phyloP scores from a whole-genome alignment of 768 basidiomycete species.

The Sistotremastrum niveocremeum region DNA sequence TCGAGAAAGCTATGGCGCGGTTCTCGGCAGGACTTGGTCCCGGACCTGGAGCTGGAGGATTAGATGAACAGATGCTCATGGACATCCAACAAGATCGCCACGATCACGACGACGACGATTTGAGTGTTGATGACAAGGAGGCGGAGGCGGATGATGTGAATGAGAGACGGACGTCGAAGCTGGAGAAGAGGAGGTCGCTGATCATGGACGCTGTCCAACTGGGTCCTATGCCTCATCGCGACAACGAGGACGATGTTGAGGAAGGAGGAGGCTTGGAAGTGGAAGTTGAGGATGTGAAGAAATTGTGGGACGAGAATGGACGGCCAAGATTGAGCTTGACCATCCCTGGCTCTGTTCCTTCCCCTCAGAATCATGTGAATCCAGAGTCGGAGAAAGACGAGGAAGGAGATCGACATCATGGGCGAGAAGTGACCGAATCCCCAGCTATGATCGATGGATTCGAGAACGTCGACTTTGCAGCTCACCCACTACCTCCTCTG shows the following conservation, averaged over 20 bases:
- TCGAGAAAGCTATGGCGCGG: slow-evolving; percentile 1
- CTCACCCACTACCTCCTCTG: slow-evolving; percentile 6
- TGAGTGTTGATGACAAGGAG: slow-evolving; percentile 17
- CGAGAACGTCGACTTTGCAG: slow-evolving; percentile 26
- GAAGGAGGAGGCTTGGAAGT: slow-evolving; percentile 16
- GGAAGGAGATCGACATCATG: slow-evolving; percentile 21
- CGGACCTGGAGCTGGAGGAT: slow-evolving; percentile 49
- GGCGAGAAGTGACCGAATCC: slow-evolving; percentile 26
- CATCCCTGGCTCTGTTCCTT: too few species aligned
- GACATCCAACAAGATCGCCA: slow-evolving; percentile 27
- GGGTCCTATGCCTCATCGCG: too few species aligned
- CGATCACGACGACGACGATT: slow-evolving; percentile 12
- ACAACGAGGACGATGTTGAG: slow-evolving; percentile 6
- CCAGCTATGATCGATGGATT: slow-evolving; percentile 19
- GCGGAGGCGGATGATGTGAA: slow-evolving; percentile 13
- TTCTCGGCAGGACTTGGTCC: slow-evolving; percentile 10
- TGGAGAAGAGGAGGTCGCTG: too few species aligned
- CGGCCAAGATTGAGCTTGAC: slow-evolving; percentile 9
- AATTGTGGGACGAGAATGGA: slow-evolving; percentile 11
- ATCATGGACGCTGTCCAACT: too few species aligned
- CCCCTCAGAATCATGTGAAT: too few species aligned
- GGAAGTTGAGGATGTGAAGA: slow-evolving; percentile 25
- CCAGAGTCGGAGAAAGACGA: slow-evolving; percentile 16
- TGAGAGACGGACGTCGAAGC: slow-evolving; percentile 2
- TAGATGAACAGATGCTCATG: slow-evolving; percentile 48